Evolutionary conservation across 345 rosid genomes (phyloP), one percentile per base, ranked within the genome.

Genomic region (Bruguiera gymnorhiza): DNA sequence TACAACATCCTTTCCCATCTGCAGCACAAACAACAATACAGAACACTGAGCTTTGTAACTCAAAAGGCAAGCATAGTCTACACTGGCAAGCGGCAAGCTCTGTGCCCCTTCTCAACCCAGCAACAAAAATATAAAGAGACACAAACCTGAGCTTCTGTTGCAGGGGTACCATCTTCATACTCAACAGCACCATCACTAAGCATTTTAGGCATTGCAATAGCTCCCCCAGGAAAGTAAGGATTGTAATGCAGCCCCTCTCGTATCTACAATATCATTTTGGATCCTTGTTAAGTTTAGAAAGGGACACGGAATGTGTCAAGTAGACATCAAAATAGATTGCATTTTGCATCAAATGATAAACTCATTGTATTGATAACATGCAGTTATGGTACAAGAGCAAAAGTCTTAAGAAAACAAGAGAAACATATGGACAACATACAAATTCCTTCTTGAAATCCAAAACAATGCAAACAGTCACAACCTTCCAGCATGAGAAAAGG

Each of bases 1-100:
- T 26, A 90, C 97, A 20, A 96, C 89, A 82, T 96, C 99, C 84
- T 96, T 96, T 79, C 99, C 98, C 99, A 96, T 96, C 99, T 96
- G 86, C 75, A 27, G 63, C 73, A 51, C 8, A 66, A 72, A 31
- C 9, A 52, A 59, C 65, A 30, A 51, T 9, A 34, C 55, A n/a
- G 13, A 67, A 31, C 52, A 1, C 10, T 57, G 61, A 73, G 72
- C n/a, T 39, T 34, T 43, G 19, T 2, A 15, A 43, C 50, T 11
- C 50, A 43, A 43, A 43, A 43, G 50, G 50, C 50, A 13, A 43
- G 4, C 4, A 39, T 43, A 43, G 19, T 43, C 19, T 3, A 43
- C 50, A 43, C 50, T 43, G 16, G 50, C 50, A 43, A 43, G 19
- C 3, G 50, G 18, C 50, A 43, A 43, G 50, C 50, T 43, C 18